Evolutionary conservation across 306 rosid genomes (phyloP).

Genomic region (Castanea crenata): DNA sequence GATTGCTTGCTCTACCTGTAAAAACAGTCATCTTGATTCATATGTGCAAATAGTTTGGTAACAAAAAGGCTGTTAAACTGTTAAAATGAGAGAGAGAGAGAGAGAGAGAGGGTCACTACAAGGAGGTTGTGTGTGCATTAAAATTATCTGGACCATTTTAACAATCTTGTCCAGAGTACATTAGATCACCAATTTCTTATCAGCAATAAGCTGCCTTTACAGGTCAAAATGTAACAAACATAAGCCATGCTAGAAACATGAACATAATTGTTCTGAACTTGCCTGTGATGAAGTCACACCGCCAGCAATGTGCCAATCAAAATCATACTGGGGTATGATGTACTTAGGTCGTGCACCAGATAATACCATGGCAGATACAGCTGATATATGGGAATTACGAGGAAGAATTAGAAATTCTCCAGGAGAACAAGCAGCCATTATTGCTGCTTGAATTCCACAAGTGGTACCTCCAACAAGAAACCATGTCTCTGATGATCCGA

Average conservation of each 20-base stretch:
- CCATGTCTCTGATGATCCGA: slow-evolving; percentile 82
- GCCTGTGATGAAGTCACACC: slow-evolving; percentile 70
- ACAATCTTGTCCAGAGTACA: background rate
- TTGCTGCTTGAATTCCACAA: slow-evolving; percentile 87
- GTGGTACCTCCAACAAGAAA: slow-evolving; percentile 95
- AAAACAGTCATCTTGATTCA: slow-evolving; percentile 3
- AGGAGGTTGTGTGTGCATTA: no score
- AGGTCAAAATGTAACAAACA: background rate
- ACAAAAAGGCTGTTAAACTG: background rate
- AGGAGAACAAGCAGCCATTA: slow-evolving; percentile 77
- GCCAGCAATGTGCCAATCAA: slow-evolving; percentile 68
- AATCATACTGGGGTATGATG: slow-evolving; percentile 64
- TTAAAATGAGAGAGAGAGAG: background rate
- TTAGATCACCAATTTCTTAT: slow-evolving; percentile 1
- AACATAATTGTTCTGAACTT: slow-evolving; percentile 16
- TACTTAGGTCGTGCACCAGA: slow-evolving; percentile 84
- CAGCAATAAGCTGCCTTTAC: background rate
- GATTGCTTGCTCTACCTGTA: slow-evolving; percentile 67
- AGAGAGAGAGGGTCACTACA: background rate
- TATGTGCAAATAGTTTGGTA: background rate
- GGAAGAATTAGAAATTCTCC: slow-evolving; percentile 75
- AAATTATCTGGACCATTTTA: background rate
- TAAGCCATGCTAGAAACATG: background rate
- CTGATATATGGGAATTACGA: slow-evolving; percentile 75
- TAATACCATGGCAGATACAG: slow-evolving; percentile 70